phyloP scores from a whole-genome alignment of 441 rosid species.

The Euphorbia schlechtendalii region DNA sequence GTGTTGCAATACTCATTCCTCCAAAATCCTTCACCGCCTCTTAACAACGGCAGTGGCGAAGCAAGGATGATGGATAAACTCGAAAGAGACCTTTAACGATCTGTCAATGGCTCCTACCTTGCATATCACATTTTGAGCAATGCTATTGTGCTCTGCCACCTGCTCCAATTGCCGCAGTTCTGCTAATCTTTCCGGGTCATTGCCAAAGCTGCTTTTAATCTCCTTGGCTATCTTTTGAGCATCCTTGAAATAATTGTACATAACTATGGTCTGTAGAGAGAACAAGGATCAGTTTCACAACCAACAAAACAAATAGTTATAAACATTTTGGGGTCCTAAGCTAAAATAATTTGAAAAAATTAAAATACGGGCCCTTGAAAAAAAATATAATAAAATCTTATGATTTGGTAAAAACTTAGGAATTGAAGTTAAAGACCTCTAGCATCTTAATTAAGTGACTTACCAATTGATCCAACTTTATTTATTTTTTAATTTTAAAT shows the following conservation, averaged over 20 bases:
- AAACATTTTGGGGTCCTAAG: too few relatives aligned
- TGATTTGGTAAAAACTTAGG: too few relatives aligned
- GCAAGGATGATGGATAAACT: slow-evolving; percentile 82
- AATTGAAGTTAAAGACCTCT: too few relatives aligned
- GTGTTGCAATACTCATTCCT: slow-evolving; percentile 34
- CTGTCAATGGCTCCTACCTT: slow-evolving; percentile 49
- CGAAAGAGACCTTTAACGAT: slow-evolving; percentile 77
- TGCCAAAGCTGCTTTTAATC: slow-evolving; percentile 57
- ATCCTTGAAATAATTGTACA: slow-evolving; percentile 78
- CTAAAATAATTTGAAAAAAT: too few relatives aligned
- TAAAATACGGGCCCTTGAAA: too few relatives aligned
- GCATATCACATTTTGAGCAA: slow-evolving; percentile 64
- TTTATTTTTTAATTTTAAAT: too few relatives aligned
- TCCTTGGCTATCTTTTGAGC: slow-evolving; percentile 85
- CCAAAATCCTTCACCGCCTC: slow-evolving; percentile 63
- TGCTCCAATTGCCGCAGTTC: slow-evolving; percentile 71
- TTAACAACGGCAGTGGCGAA: slow-evolving; percentile 86
- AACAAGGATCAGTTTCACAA: background rate
- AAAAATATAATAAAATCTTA: too few relatives aligned
- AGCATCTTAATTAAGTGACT: too few relatives aligned
- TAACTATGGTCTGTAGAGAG: slow-evolving; percentile 44
- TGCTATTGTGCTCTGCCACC: slow-evolving; percentile 86
- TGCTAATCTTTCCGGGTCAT: slow-evolving; percentile 59
- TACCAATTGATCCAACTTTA: too few relatives aligned
- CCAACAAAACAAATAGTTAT: too few relatives aligned